Conservation (phyloP, 495 filamentous ascomycete species). For the Glarea lozoyensis region DNA sequence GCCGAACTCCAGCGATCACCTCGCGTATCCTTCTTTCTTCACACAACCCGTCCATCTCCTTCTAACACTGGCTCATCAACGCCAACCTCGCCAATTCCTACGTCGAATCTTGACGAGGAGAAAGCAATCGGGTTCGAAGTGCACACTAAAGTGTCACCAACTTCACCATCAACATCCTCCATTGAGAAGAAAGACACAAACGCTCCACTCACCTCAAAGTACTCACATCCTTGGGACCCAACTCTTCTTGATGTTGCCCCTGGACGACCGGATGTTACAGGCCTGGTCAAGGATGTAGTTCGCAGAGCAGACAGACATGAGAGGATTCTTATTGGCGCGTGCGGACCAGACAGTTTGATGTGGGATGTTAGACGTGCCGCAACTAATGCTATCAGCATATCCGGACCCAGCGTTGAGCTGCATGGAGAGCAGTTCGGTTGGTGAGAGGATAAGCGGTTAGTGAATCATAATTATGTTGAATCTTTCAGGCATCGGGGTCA, state of each 20-base stretch:
- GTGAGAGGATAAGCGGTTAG: no score
- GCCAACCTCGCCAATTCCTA: not conserved
- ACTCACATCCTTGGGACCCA: conserved; percentile 4
- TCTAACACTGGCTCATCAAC: not conserved
- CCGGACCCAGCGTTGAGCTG: conserved; percentile 43
- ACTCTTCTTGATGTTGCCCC: conserved; percentile 15
- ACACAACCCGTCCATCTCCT: conserved; percentile 29
- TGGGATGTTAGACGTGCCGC: conserved; percentile 37
- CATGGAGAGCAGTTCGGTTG: conserved; percentile 50
- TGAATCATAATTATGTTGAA: not conserved
- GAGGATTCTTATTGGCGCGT: conserved; percentile 41
- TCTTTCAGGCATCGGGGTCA: not conserved
- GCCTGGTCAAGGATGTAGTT: conserved; percentile 33
- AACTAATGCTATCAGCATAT: conserved; percentile 36
- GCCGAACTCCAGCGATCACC: conserved; percentile 32
- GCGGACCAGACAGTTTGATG: conserved; percentile 41
- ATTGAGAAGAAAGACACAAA: conserved; percentile 1
- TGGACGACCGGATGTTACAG: conserved; percentile 35
- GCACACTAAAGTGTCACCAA: conserved; percentile 8
- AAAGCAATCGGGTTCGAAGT: conserved; percentile 16
- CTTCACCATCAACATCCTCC: not conserved
- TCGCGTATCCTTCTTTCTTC: conserved; percentile 36
- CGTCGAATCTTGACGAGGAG: conserved; percentile 4
- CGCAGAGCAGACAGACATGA: conserved; percentile 28
- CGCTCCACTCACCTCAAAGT: not conserved